Conservation (phyloP, 345 rosid species). For the Populus deltoides region DNA sequence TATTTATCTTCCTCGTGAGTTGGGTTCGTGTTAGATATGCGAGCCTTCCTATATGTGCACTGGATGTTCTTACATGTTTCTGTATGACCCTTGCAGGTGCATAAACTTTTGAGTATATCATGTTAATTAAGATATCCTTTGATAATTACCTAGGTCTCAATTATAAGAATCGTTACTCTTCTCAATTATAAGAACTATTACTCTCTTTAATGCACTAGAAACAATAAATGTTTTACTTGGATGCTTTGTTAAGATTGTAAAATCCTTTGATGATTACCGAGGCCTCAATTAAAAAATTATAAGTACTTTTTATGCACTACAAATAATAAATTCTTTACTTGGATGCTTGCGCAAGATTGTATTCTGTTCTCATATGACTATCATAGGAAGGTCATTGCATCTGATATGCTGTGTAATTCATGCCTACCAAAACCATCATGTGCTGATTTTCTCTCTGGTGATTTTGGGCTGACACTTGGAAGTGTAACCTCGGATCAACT, state of each 20-base stretch:
- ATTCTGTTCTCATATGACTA: background rate
- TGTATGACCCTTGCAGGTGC: background rate
- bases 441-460: slow-evolving; percentile 86
- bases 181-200: no score
- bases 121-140: background rate
- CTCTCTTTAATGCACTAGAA: no score
- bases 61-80: background rate
- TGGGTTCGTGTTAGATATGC: background rate
- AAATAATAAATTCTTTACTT: background rate
- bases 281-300: no score
- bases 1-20: background rate
- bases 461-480: slow-evolving; percentile 57
- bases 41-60: background rate
- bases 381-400: background rate
- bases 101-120: no score
- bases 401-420: background rate
- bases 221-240: no score
- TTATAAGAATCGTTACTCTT: background rate
- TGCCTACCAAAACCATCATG: slow-evolving; percentile 38
- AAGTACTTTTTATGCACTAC: background rate
- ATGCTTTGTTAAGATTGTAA: background rate
- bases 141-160: background rate
- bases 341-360: slow-evolving; percentile 1
- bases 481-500: slow-evolving; percentile 87
- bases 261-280: background rate